phyloP scores from a whole-genome alignment of 176 grass and related monocot genomes.

The Oryza punctata region DNA sequence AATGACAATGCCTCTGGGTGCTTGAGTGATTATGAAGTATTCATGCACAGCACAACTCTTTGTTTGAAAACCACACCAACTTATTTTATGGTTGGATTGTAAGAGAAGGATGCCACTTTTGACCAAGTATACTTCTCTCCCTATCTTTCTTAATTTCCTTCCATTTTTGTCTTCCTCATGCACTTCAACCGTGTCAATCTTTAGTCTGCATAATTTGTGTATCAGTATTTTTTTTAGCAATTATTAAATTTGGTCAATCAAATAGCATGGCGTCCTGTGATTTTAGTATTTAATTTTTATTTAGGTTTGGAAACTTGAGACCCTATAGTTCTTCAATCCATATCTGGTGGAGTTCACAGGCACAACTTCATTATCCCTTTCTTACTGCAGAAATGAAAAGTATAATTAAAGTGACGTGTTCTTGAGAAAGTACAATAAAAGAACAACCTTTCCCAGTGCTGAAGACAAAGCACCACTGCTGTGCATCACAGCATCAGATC shows the following conservation, averaged over 20 bases:
- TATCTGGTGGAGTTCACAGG: background rate
- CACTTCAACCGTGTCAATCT: background rate
- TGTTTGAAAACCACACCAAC: background rate
- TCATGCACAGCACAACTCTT: constrained; percentile 3
- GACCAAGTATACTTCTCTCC: constrained; percentile 5
- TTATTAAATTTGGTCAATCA: background rate
- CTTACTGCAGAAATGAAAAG: background rate
- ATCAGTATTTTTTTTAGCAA: background rate
- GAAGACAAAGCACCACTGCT: too few relatives aligned
- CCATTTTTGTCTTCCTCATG: background rate
- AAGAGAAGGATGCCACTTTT: constrained; percentile 41
- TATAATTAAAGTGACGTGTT: background rate
- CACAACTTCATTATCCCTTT: background rate
- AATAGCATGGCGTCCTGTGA: background rate
- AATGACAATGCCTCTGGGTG: constrained; percentile 14
- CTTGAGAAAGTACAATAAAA: background rate
- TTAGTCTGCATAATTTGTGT: background rate
- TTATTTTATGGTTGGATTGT: constrained; percentile 25
- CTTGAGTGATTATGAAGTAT: constrained; percentile 45
- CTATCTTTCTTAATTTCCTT: background rate
- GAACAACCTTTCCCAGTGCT: background rate
- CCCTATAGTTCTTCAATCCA: background rate
- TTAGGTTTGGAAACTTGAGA: background rate
- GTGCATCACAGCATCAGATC: too few relatives aligned
- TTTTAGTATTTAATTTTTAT: background rate